Base-by-base conservation (phyloP, 176 grass and related monocot genomes). In the Carex parvula region DNA sequence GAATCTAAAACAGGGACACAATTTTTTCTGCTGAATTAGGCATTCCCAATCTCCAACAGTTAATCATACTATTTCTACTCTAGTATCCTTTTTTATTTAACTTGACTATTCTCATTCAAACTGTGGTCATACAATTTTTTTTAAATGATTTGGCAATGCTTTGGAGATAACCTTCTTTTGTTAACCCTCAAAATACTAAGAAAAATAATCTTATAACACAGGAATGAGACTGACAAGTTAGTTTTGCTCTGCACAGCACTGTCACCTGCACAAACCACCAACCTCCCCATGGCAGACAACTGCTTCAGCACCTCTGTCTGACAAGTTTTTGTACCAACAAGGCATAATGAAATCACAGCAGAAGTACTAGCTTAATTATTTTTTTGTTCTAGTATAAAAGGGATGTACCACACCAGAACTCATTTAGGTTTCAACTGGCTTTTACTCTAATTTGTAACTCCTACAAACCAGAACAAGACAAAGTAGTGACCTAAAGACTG, bases 241-340 rank as follows among this genome's bases (percentile, higher is more conserved):
- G 91, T 93, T 81, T 89, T 86, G 88, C 89, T 92, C 71, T 90
- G 87, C 33, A 98, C 89, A 20, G 93, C 89, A 13, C 96, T 84
- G 20, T 98, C 91, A 3, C 96, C 93, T 35, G 91, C 87, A 81
- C 91, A 95, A 86, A 99, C 86, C 61, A 95, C 93, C 9, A 99
- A 87, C 69, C 96, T 90, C n/a, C 93, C 93, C 91, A 95, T 99
- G 61, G 96, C 89, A 3, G 93, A 93, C 64, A 99, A 88, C 60
- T 99, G 88, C 79, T 93, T 99, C 26, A 99, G 81, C 15, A 92
- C 96, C 90, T 98, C 96, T 35, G 88, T 98, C 96, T 98, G 85
- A 8, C 20, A 81, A 61, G 24, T 63, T 42, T 61, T 83, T 66
- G 20, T 83, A 56, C 21, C 73, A 54, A 8, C 16, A 77, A 26